phyloP scores from a whole-genome alignment of 257 asterid species.

The Solanum sparsipilum region DNA sequence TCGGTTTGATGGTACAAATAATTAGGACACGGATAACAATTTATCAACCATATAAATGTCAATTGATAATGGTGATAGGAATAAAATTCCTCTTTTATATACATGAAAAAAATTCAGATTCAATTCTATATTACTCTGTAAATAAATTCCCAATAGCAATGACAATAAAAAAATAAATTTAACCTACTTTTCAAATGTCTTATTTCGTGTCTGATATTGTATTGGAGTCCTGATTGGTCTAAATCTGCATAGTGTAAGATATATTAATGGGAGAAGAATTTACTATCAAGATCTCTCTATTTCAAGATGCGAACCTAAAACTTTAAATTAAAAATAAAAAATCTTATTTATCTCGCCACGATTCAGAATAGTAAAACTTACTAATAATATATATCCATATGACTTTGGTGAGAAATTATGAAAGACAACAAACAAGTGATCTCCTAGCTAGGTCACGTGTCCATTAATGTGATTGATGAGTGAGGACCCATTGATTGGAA shows the following conservation, averaged over 20 bases:
- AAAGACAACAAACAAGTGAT: not conserved
- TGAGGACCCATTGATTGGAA: not conserved
- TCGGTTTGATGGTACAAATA: not conserved
- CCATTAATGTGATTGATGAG: not conserved
- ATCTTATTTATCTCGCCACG: not conserved
- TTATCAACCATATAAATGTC: not conserved
- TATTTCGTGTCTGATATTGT: not conserved
- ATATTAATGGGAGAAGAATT: not conserved
- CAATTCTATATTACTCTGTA: not conserved
- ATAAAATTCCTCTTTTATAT: too few species aligned
- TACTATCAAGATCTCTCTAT: not conserved
- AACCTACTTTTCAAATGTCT: not conserved
- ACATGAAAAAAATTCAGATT: too few species aligned
- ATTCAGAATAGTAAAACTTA: not conserved
- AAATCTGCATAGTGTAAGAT: not conserved
- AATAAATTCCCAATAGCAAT: not conserved
- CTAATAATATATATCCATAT: not conserved
- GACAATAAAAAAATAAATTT: not conserved
- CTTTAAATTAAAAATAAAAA: not conserved
- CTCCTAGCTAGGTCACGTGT: not conserved
- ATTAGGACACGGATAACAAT: not conserved
- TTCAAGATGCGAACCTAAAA: accelerated
- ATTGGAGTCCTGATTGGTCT: not conserved
- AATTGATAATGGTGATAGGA: not conserved
- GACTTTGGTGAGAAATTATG: not conserved